Evolutionary conservation across 2,329 filamentous ascomycete species (phyloP), one percentile per base, ranked within the genome.

Genomic region (Aspergillus thermomutatus): DNA sequence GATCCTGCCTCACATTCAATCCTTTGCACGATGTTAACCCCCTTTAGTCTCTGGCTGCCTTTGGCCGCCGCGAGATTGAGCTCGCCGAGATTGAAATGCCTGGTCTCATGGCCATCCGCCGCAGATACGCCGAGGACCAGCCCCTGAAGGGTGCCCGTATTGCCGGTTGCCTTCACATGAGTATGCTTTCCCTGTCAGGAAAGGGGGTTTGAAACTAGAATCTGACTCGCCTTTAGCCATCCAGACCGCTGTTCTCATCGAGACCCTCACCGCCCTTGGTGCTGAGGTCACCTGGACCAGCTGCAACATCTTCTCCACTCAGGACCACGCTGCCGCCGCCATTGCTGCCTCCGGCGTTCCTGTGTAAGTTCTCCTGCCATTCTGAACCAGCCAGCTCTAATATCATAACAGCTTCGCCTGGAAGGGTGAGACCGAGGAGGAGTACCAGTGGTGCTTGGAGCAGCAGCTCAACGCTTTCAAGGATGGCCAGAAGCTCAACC

Each of bases 301-400:
- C 70, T 99, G 94, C 89, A 97, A 99, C 87, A 97, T 99, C 81
- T 99, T 97, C 89, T 94, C 90, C 77, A 97, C 93, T 70, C 93
- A 97, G 81, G 94, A 97, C 82, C 93, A 97, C 82, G 94, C 94
- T 71, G 94, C 94, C 54, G 92, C 94, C 66, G 94, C 94, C 77
- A 97, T 99, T 81, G 94, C 94, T 69, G 94, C 93, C 56, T 83
- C 87, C 54, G 94, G 93, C 77, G 89, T 95, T 65, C 92, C 93
- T 71, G 93, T 99, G 79, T 81, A 79, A 66, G 79, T 72, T 40
- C 10, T 28, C 25, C 31, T 49, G 40, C 23, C 10, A 46, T 71
- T 85, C 17, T 48, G 23, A 28, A 5, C 3, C 28, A 4, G 9
- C 14, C 14, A 8, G n/a, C 17, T 5, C 19, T 27, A 19, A 23